phyloP scores from a whole-genome alignment of 1,284 basidiomycete species.

The Puccinia coronata region DNA sequence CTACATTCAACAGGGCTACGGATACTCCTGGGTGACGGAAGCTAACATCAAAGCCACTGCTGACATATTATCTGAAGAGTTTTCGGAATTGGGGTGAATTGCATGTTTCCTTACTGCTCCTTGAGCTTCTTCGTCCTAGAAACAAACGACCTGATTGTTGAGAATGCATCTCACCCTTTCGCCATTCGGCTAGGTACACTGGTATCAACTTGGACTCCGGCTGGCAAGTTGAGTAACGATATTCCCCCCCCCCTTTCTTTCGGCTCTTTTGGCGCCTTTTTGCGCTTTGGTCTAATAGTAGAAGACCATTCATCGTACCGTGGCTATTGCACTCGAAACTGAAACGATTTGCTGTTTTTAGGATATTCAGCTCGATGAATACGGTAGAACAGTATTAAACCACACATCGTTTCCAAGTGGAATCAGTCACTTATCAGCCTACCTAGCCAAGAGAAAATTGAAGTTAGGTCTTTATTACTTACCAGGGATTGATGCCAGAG shows the following conservation, averaged over 20 bases:
- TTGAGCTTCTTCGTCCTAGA: not conserved
- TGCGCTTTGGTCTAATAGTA: too few species aligned
- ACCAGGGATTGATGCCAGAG: conserved; percentile 35
- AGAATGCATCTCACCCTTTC: too few species aligned
- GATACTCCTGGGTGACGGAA: conserved; percentile 42
- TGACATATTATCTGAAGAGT: conserved; percentile 29
- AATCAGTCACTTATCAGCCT: not conserved
- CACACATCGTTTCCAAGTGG: conserved; percentile 29
- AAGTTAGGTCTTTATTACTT: conserved; percentile 42
- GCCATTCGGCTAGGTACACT: conserved; percentile 12
- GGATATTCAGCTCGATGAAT: conserved; percentile 30
- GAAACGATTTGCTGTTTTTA: not conserved
- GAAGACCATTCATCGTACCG: too few species aligned
- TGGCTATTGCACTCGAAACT: not conserved
- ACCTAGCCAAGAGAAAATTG: conserved; percentile 18
- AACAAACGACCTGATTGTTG: not conserved
- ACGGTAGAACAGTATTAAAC: conserved; percentile 16
- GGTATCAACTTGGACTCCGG: conserved; percentile 46
- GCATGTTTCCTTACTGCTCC: not conserved
- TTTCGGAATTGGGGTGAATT: conserved; percentile 16
- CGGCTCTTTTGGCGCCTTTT: too few species aligned
- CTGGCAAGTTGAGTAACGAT: conserved; percentile 49
- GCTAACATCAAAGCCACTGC: conserved; percentile 29
- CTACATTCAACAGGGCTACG: conserved; percentile 25
- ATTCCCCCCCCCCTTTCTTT: too few species aligned